Percentiles rank a stretch among this genome's conserved stretches.
Conservation (phyloP, 345 rosid species). For the Punica granatum region DNA sequence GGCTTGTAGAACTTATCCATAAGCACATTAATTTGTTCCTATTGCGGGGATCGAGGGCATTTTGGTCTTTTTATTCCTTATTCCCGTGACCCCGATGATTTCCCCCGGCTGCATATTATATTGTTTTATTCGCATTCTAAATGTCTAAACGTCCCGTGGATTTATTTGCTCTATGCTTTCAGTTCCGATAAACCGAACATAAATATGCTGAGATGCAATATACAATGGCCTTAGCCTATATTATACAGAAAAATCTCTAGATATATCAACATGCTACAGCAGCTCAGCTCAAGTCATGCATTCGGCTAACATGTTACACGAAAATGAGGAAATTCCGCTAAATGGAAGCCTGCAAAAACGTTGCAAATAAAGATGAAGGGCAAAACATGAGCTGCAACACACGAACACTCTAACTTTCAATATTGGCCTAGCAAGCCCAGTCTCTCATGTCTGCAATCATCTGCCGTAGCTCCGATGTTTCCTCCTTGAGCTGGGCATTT, state of each 20-base stretch:
- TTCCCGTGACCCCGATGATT: no score
- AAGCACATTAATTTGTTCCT: no score
- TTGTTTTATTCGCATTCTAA: no score
- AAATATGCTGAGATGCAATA: no score
- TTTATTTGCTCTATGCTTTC: no score
- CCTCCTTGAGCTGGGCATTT: conserved; percentile 16
- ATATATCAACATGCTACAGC: not conserved
- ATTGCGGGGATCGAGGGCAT: not conserved
- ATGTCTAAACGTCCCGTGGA: no score
- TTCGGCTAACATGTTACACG: not conserved
- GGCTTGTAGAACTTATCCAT: no score
- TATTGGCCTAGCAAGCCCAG: not conserved
- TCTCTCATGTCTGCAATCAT: conserved; percentile 15
- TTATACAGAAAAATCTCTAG: not conserved
- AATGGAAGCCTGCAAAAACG: not conserved
- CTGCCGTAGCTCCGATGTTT: conserved; percentile 18
- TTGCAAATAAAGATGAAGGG: not conserved
- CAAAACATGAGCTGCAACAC: not conserved
- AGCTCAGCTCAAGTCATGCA: not conserved
- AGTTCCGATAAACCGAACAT: no score
- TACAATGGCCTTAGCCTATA: not conserved
- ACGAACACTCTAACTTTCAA: not conserved
- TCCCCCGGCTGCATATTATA: no score
- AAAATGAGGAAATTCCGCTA: not conserved
- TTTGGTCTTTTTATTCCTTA: no score